Base-by-base conservation (phyloP, 179 eudicot species). In the Camellia oleifera region DNA sequence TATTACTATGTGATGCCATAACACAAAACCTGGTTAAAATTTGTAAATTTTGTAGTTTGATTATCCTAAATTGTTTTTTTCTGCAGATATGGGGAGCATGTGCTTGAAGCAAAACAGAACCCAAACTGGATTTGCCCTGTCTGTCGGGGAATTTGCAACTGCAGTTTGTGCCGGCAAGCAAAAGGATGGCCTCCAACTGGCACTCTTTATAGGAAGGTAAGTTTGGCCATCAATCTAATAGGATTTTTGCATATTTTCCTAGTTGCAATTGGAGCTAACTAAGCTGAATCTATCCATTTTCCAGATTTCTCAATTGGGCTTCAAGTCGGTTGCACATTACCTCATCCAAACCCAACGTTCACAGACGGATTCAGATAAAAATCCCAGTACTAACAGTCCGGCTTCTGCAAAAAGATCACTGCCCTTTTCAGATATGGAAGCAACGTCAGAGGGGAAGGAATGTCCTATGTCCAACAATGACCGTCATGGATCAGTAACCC, bases 121-220 rank as follows among this genome's bases (percentile, higher is more conserved):
- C 97, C 97, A 4, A 73, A 92, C 52, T 95, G 99, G 99, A 63
- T 89, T 81, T 95, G 98, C 84, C 98, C 98, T 7, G 93, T 86
- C 45, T 95, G 98, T 80, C 95, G 99, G 66, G 99, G 94, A 84
- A 95, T 95, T 76, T 95, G 99, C 78, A 95, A 94, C 89, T 95
- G 99, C 88, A 95, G 99, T 81, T 87, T 95, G 88, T 94, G 99
- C 81, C 84, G 99, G 79, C 85, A 91, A 69, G 97, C 94, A 66
- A 95, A 88, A 88, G 99, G 99, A 77, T 92, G 97, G 99, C 57
- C 90, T 80, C 93, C 98, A 44, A 95, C 99, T 60, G 97, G 95
- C 46, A 0, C 81, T 58, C 84, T 93, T 42, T 93, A 92, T 82
- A 88, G 64, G 81, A 93, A 82, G 93, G 99, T 88, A 74, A 63